phyloP scores from a whole-genome alignment of 148 eudicot genomes.

The Chenopodium formosanum region DNA sequence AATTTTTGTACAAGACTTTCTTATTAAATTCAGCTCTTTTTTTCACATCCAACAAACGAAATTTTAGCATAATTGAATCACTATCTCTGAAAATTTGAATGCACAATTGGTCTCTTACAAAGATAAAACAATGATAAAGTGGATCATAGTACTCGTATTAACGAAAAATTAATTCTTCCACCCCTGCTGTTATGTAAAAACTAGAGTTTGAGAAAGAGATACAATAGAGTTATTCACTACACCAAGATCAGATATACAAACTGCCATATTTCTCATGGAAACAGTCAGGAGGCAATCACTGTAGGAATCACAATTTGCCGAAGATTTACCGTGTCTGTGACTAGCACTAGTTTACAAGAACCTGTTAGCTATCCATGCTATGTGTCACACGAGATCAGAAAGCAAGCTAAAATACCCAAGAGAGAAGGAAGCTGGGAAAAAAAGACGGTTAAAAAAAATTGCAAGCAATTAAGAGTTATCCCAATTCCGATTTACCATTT shows the following conservation, averaged over 20 bases:
- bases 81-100: no score
- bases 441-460: background rate
- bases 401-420: slow-evolving; percentile 12
- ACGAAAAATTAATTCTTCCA: background rate
- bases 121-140: background rate
- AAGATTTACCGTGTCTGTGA: slow-evolving; percentile 9
- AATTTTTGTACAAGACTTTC: no score
- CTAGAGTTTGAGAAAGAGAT: background rate
- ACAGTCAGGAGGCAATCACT: slow-evolving; percentile 5
- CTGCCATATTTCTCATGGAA: slow-evolving; percentile 8
- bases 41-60: no score
- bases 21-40: no score
- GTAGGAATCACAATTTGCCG: background rate
- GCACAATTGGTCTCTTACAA: background rate
- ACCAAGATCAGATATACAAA: slow-evolving; percentile 15
- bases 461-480: background rate
- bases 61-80: no score
- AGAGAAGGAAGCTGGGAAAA: slow-evolving; percentile 3
- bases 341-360: slow-evolving; percentile 13
- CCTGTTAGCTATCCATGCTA: slow-evolving; percentile 20
- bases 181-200: background rate
- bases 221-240: background rate
- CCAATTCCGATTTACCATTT: background rate
- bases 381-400: slow-evolving; percentile 22
- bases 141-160: background rate